Conservation (phyloP, 148 eudicot species). For the Linanthus parryae region DNA sequence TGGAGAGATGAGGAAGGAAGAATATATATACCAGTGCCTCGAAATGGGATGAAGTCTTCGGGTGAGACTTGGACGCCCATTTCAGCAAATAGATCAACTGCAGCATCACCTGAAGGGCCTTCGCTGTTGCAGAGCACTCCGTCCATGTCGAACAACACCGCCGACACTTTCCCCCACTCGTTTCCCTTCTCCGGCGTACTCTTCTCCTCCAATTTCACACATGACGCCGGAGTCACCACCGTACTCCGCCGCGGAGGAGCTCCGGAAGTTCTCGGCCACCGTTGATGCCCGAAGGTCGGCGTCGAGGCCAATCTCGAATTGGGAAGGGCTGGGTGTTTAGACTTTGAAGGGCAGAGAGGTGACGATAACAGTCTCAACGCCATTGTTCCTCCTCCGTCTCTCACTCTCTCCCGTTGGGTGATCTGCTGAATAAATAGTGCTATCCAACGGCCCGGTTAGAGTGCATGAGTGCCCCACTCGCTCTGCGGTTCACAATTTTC, state of each 20-base stretch:
- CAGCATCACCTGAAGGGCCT: conserved; percentile 77
- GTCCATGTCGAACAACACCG: conserved; percentile 96
- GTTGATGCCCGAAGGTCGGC: conserved; percentile 8
- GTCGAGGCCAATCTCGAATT: conserved; percentile 9
- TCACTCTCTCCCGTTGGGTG: no score
- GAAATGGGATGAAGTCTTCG: conserved; percentile 91
- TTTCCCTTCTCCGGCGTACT: conserved; percentile 16
- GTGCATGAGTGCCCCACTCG: no score
- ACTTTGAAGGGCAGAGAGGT: conserved; percentile 11
- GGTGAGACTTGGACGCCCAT: conserved; percentile 78
- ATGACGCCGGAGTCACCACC: conserved; percentile 19
- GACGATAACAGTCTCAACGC: conserved; percentile 21
- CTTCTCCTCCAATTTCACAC: conserved; percentile 48
- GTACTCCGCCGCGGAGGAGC: conserved; percentile 5
- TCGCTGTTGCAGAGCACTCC: conserved; percentile 95
- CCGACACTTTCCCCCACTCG: conserved; percentile 85
- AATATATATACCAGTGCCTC: conserved; percentile 70
- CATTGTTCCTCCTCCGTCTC: conserved; percentile 33
- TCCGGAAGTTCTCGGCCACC: conserved; percentile 8
- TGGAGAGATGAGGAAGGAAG: neutral
- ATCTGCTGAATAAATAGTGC: no score
- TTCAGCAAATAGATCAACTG: conserved; percentile 76
- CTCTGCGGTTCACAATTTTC: no score
- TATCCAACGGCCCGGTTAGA: no score
- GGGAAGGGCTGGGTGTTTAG: conserved; percentile 13